phyloP scores from a whole-genome alignment of 2,329 filamentous ascomycete genomes.

The Eutypa lata region DNA sequence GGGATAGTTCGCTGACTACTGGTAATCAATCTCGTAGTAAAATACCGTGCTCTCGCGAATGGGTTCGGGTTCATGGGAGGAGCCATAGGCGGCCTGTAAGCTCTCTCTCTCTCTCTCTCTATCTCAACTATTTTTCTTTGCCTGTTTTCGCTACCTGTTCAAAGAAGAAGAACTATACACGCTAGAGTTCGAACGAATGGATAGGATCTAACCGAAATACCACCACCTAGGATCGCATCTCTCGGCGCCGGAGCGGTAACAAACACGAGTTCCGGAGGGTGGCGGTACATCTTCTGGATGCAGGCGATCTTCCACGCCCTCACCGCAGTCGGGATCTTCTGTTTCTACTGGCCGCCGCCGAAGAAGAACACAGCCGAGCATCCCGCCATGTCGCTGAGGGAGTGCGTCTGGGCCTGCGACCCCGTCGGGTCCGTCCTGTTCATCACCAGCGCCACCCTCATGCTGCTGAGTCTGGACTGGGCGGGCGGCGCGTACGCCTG shows the following conservation, averaged over 20 bases:
- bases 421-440: slow-evolving; percentile 45
- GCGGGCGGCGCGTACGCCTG: slow-evolving; percentile 39
- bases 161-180: too few species aligned
- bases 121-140: slow-evolving; percentile 23
- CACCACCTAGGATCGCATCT: slow-evolving; percentile 38
- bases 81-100: slow-evolving; percentile 49
- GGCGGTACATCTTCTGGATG: slow-evolving; percentile 58
- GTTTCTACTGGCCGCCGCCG: slow-evolving; percentile 42
- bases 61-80: slow-evolving; percentile 50
- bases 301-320: slow-evolving; percentile 51
- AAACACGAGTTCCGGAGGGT: slow-evolving; percentile 42
- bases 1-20: too few species aligned
- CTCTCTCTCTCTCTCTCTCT: slow-evolving; percentile 31
- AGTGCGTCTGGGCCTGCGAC: slow-evolving; percentile 45
- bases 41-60: slow-evolving; percentile 54
- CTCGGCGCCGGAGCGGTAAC: slow-evolving; percentile 52
- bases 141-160: neutral
- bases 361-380: slow-evolving; percentile 29
- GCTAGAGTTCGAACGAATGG: too few species aligned
- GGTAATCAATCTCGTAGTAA: slow-evolving; percentile 31
- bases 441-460: slow-evolving; percentile 39
- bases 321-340: slow-evolving; percentile 44
- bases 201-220: neutral
- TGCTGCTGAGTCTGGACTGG: slow-evolving; percentile 45
- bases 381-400: slow-evolving; percentile 34